Conservation (phyloP, 1,139 yeast genomes). For the Sugiyamaella sp. region DNA sequence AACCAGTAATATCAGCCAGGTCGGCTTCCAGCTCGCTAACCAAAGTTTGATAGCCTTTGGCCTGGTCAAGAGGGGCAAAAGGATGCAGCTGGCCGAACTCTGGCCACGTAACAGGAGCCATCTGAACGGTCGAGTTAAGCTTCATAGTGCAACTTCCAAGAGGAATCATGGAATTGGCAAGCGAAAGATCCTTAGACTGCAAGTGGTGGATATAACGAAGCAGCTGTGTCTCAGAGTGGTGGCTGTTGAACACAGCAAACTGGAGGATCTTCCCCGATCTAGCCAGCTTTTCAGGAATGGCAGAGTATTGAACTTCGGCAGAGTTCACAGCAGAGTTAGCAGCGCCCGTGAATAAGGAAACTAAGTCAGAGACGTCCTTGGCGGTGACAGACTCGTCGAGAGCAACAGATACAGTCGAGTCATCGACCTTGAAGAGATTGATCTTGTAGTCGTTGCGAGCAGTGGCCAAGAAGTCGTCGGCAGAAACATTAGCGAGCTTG, state of each 20-base stretch:
- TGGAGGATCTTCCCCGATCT: conserved; percentile 68
- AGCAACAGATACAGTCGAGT: conserved; percentile 66
- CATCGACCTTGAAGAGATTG: conserved; percentile 73
- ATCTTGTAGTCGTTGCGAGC: conserved; percentile 69
- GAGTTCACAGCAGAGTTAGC: conserved; percentile 28
- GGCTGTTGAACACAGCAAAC: conserved; percentile 78
- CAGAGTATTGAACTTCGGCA: conserved; percentile 19
- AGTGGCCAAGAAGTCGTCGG: conserved; percentile 57
- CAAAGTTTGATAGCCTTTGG: conserved; percentile 77
- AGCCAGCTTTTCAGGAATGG: conserved; percentile 45
- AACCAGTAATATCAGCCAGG: conserved; percentile 92
- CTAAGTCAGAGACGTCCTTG: conserved; percentile 60
- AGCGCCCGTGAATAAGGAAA: conserved; percentile 50
- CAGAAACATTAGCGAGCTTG: conserved; percentile 51
- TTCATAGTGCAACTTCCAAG: conserved; percentile 98
- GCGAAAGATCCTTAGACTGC: conserved; percentile 86
- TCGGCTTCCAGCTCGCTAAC: conserved; percentile 79
- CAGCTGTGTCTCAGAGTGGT: conserved; percentile 95
- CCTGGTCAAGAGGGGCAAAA: conserved; percentile 86
- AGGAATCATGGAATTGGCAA: conserved; percentile 96
- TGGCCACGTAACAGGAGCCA: conserved; percentile 94
- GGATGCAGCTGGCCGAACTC: conserved; percentile 90
- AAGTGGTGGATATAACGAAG: conserved; percentile 83
- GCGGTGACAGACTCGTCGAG: conserved; percentile 83
- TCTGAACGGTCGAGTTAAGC: conserved; percentile 90